Evolutionary conservation across 441 rosid species (phyloP).

Genomic region (Rhodomyrtus psidioides): DNA sequence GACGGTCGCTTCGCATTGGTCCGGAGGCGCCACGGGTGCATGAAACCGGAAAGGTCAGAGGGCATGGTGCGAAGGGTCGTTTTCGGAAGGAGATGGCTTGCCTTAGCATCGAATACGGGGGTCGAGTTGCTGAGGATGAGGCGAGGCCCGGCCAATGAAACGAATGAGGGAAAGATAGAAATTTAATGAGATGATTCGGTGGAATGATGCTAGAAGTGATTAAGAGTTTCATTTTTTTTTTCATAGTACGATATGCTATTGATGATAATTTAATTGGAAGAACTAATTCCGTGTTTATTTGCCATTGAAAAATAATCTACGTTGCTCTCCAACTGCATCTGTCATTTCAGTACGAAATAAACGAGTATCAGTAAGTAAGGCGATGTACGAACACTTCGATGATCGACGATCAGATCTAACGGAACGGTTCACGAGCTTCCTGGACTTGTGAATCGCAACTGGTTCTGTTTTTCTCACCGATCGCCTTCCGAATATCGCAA

Average conservation of each 20-base stretch:
- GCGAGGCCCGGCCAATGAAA: neutral
- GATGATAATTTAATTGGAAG: rapidly evolving
- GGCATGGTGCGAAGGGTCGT: neutral
- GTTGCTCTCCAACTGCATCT: rapidly evolving
- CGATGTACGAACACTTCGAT: rapidly evolving
- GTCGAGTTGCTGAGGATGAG: neutral
- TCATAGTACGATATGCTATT: neutral
- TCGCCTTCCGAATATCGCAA: neutral
- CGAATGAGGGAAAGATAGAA: neutral
- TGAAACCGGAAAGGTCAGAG: neutral
- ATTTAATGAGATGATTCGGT: neutral
- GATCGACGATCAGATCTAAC: neutral
- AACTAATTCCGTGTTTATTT: rapidly evolving
- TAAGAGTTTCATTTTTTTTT: neutral
- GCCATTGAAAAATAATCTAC: rapidly evolving
- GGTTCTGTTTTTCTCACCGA: neutral
- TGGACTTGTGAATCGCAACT: neutral
- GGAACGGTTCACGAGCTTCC: neutral
- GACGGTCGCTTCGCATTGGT: rapidly evolving
- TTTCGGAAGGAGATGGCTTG: neutral
- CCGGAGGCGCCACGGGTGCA: rapidly evolving
- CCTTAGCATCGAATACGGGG: too few species aligned
- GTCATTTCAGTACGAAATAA: too few species aligned
- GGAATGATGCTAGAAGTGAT: neutral
- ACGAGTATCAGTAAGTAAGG: neutral